phyloP scores from a whole-genome alignment of 306 rosid genomes.

The Malus asiatica region DNA sequence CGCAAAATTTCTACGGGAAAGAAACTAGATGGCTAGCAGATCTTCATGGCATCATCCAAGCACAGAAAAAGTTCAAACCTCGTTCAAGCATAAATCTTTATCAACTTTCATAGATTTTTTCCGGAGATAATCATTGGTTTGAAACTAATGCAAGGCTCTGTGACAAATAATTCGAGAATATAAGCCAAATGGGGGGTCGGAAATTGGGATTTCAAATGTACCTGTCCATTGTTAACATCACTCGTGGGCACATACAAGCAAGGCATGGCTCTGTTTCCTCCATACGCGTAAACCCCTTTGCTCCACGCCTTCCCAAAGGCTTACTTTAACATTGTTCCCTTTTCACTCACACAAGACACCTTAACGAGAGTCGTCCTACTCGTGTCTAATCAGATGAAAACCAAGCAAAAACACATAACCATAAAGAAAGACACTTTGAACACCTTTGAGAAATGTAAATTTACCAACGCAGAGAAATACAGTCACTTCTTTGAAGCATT shows the following conservation, averaged over 20 bases:
- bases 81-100: background rate
- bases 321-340: slow-evolving; percentile 52
- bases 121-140: background rate
- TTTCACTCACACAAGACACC: background rate
- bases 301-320: slow-evolving; percentile 37
- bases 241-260: slow-evolving; percentile 40
- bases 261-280: slow-evolving; percentile 35
- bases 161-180: background rate
- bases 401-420: background rate
- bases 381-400: background rate
- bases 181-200: background rate
- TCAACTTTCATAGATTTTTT: background rate
- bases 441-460: background rate
- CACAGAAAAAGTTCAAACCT: background rate
- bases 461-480: background rate
- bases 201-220: slow-evolving; percentile 16
- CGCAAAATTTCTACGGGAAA: background rate
- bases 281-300: slow-evolving; percentile 28
- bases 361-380: background rate
- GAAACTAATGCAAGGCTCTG: background rate
- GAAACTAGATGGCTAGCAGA: background rate
- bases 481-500: background rate
- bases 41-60: background rate
- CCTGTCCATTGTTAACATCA: slow-evolving; percentile 56
- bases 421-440: background rate